Evolutionary conservation across 2,329 filamentous ascomycete genomes (phyloP), one percentile per base, ranked within the genome.

Genomic region (Colletotrichum phormii): DNA sequence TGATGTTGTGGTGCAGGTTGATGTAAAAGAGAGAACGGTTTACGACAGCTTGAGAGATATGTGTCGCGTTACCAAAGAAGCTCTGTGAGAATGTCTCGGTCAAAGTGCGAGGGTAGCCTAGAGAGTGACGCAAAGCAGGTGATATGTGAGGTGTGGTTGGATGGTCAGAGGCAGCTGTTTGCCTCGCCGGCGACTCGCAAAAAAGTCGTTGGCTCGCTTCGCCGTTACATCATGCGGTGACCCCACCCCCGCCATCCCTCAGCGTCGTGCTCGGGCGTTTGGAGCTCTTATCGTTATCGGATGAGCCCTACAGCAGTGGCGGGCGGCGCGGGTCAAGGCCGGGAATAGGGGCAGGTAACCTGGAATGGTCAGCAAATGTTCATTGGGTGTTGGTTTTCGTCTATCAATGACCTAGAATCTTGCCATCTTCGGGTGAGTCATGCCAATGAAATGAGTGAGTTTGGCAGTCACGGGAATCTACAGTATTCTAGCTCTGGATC

Each of bases 151-250:
- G 26, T 29, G 13, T 8, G 37, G 42, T 29, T 31, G 54, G 49
- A 31, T n/a, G 42, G 26, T 33, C 35, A 42, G 9, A 46, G 24
- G 31, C 13, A 53, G 37, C 31, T 26, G 3, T 63, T 54, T 64
- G 66, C 42, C 65, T 69, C 35, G 35, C 33, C 33, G 9, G 59
- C 53, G 22, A 31, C 57, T 60, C 60, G 24, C n/a, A 65, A 72
- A 71, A 71, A 61, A 53, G 61, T 53, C 49, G 55, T 18, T 49
- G 70, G 70, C 37, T 57, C 64, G 59, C 26, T 51, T 60, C 53
- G 15, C 60, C 57, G 71, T 73, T 73, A 71, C 71, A 73, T 73
- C 71, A 73, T 73, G 60, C 71, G 42, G 51, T 12, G 49, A 57
- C 46, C 61, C 71, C 65, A 61, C 60, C 71, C 71, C 71, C 71